Base-by-base conservation (phyloP, 306 rosid species). In the Acacia melanoxylon region DNA sequence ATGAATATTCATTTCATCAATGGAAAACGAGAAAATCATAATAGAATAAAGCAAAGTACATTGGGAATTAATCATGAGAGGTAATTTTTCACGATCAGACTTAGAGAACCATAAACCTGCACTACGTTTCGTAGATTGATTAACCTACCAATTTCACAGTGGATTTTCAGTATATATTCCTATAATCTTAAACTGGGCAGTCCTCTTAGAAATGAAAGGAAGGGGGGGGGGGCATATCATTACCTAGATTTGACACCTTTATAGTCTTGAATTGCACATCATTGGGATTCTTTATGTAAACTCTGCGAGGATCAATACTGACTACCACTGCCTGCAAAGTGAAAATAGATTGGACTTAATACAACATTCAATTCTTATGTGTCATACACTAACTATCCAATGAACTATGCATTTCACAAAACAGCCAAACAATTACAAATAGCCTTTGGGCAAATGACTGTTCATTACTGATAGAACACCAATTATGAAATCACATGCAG, bases 271-370 rank as follows among this genome's bases (percentile, higher is more conserved):
- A 90, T 84, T 90, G 88, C 68, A 93, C 97, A 73, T 93, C 99
- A 45, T 82, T 76, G 49, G 94, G 90, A 84, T 86, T 82, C 88
- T 90, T 89, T 51, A 92, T n/a, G 22, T 93, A 91, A 74, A 91
- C 94, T 80, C 97, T 92, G 59, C 92, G 91, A 76, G 98, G 99
- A 90, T 95, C 99, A 68, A 95, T 89, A 78, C 99, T 95, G 27
- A 95, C 98, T 65, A 93, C 98, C 76, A 95, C 99, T 48, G 99
- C 99, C 99, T 95, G 93, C 62, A 63, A 71, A 44, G 69, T 56
- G 76, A 77, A 85, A 76, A 46, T 37, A 61, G 78, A 51, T 42
- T 54, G 78, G 19, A 61, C 19, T 61, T 24, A 10, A 17, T 67
- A 35, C 51, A 70, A 62, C 35, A 67, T 63, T 29, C 58, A 75